Evolutionary conservation across 2,329 filamentous ascomycete species (phyloP), one percentile per base, ranked within the genome.

Genomic region (Penicillium digitatum): DNA sequence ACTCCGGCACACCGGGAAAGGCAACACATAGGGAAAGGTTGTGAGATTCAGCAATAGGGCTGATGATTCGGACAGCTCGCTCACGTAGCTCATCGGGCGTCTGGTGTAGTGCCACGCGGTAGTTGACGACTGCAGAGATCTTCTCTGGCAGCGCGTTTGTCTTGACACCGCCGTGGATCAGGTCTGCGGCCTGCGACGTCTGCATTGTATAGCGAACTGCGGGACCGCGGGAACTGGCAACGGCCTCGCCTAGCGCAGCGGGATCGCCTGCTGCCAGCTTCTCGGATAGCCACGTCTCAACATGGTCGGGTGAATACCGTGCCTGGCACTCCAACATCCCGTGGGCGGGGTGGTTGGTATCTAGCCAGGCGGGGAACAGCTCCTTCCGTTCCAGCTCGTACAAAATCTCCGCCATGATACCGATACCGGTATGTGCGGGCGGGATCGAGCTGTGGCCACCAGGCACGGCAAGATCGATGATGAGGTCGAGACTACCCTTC

Each of bases 381-480:
- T 81, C 74, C 2, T 76, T 70, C 2, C 65, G 65, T 64, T 90
- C 87, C 1, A 90, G 81, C n/a, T 78, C 71, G n/a, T 80, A 78
- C 55, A 89, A 79, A 35, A 89, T 79, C 65, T 89, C 84, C 10
- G 83, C 78, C 52, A 86, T 77, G 58, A 89, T 85, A 7, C 87
- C 87, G 50, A 89, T 88, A 11, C 84, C 84, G 0, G 86, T 89
- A 69, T 89, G 86, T 1, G 82, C 78, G 16, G 81, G 81, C 38
- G 84, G 82, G 0, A 77, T 70, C 3, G 81, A 86, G 50, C 80
- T 83, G 66, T 87, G 85, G 0, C 85, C 85, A 16, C 85, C 85
- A 2, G 77, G 76, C 3, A 83, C 78, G 54, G 80, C 74, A 22
- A 87, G 77, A 9, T 81, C 76, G 37, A 86, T 72, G 62, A 79